Conservation (phyloP, 371 early-diverging fungal species). For the Mucor plumbeus region DNA sequence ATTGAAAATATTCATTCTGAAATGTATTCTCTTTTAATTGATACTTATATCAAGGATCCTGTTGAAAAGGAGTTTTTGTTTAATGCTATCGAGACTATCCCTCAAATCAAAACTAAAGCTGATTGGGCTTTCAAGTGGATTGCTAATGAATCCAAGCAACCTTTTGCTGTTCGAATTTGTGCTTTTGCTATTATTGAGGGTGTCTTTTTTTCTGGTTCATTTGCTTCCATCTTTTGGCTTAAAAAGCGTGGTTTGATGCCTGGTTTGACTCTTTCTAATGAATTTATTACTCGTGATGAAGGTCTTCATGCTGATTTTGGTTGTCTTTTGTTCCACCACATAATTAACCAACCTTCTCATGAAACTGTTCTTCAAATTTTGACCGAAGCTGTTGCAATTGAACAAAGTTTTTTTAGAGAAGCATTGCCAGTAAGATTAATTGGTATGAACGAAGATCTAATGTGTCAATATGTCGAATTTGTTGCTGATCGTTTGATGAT, state of each 20-base stretch:
- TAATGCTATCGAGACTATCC: constrained; percentile 95
- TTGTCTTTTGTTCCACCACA: constrained; percentile 92
- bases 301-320: constrained; percentile 99
- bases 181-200: constrained; percentile 99
- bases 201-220: constrained; percentile 99
- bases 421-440: constrained; percentile 97
- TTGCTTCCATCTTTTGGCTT: constrained; percentile 99
- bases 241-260: constrained; percentile 99
- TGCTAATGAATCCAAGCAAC: constrained; percentile 66
- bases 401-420: constrained; percentile 95
- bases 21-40: constrained; percentile 99
- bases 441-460: constrained; percentile 97
- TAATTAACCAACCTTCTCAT: constrained; percentile 79
- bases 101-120: constrained; percentile 97
- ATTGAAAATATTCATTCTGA: constrained; percentile 99
- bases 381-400: constrained; percentile 93
- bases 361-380: constrained; percentile 83
- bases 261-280: constrained; percentile 99
- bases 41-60: constrained; percentile 96
- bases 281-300: constrained; percentile 99
- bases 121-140: constrained; percentile 99
- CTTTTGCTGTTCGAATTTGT: constrained; percentile 95
- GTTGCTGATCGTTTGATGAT: constrained; percentile 97
- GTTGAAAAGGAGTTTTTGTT: constrained; percentile 89
- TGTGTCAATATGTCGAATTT: constrained; percentile 99